phyloP scores from a whole-genome alignment of 257 asterid genomes.

The Solanum bulbocastanum region DNA sequence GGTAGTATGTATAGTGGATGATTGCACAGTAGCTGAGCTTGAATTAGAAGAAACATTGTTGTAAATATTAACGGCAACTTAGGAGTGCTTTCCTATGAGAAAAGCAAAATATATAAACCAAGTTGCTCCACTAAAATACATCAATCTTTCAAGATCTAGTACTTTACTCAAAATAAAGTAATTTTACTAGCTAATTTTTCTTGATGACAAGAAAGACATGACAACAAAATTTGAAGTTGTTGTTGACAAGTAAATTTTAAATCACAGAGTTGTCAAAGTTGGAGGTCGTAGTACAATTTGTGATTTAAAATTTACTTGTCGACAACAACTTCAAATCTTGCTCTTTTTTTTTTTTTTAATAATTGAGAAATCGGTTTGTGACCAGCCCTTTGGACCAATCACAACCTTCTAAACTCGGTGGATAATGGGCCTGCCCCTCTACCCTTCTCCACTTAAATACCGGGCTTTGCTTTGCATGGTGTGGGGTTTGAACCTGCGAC shows the following conservation, averaged over 20 bases:
- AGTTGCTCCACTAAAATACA: not conserved
- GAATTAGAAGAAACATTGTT: not conserved
- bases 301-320: not conserved
- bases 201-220: not conserved
- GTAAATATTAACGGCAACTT: not conserved
- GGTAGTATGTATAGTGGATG: not conserved
- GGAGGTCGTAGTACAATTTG: too few relatives aligned
- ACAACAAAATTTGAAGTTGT: not conserved
- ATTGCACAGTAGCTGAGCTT: not conserved
- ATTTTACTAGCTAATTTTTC: not conserved
- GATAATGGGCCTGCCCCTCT: too few relatives aligned
- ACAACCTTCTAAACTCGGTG: too few relatives aligned
- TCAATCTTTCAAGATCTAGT: not conserved
- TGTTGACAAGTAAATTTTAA: not conserved
- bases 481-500: too few relatives aligned
- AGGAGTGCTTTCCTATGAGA: not conserved
- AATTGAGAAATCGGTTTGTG: too few relatives aligned
- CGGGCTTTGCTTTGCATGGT: too few relatives aligned
- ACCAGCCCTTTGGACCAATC: too few relatives aligned
- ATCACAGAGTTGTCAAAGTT: not conserved
- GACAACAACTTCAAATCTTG: not conserved
- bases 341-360: too few relatives aligned
- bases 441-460: too few relatives aligned
- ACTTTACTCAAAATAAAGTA: not conserved
- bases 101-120: not conserved